phyloP scores from a whole-genome alignment of 768 basidiomycete species.

The Xerocomellus dryophilus region DNA sequence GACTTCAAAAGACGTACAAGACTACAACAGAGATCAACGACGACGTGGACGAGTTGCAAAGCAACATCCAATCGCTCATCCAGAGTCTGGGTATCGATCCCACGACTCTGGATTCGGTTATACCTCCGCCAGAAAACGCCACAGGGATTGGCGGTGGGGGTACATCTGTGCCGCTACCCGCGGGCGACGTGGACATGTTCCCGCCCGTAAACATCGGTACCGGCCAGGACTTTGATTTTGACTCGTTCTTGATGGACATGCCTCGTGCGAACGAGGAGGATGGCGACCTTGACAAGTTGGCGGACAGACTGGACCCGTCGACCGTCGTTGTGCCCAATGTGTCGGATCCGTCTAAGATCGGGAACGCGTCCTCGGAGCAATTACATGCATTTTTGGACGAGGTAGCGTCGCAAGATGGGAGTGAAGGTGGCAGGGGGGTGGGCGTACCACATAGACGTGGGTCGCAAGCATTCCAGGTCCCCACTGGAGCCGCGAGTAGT shows the following conservation, averaged over 20 bases:
- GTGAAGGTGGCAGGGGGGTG: not conserved
- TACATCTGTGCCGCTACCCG: not conserved
- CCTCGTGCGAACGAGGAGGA: conserved; percentile 30
- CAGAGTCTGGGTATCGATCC: conserved; percentile 68
- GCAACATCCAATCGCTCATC: conserved; percentile 68
- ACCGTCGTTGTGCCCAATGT: conserved; percentile 30
- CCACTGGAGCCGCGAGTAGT: not conserved
- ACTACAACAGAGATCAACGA: conserved; percentile 62
- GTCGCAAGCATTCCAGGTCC: conserved; percentile 6
- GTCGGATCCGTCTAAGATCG: conserved; percentile 28
- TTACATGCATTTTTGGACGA: conserved; percentile 45
- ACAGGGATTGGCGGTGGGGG: conserved; percentile 9
- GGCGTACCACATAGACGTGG: not conserved
- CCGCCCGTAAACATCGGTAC: conserved; percentile 2
- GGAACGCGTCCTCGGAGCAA: conserved; percentile 34
- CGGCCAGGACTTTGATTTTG: conserved; percentile 36
- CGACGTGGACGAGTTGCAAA: conserved; percentile 69
- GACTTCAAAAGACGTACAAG: conserved; percentile 56
- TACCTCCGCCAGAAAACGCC: conserved; percentile 5
- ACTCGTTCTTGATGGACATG: conserved; percentile 41
- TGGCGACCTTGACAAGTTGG: conserved; percentile 33
- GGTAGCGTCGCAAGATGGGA: conserved; percentile 35
- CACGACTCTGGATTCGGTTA: conserved; percentile 15
- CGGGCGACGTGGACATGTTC: conserved; percentile 20
- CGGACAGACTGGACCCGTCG: conserved; percentile 33